These are phyloP conservation scores for Candida xiaguanensis DNA, from an alignment of 805 yeast genomes.

Conservation along the genomic window DNA sequence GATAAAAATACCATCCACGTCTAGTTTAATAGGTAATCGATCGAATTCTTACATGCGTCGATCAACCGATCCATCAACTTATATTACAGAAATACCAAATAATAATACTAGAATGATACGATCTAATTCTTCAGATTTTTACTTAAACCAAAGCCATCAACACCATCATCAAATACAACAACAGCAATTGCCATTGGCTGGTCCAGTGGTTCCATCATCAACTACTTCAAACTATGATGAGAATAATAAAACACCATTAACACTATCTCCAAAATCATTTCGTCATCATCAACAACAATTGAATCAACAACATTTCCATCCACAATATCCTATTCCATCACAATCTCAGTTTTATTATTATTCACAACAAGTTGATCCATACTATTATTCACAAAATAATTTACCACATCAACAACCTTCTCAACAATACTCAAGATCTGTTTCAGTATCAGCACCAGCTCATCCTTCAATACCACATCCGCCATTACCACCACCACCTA, in stretches of 20 bases:
- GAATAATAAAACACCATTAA: neutral
- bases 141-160: neutral
- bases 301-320: slow-evolving; percentile 1
- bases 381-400: no score
- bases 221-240: neutral
- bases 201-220: slow-evolving; percentile 6
- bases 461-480: slow-evolving; percentile 4
- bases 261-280: slow-evolving; percentile 2
- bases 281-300: slow-evolving; percentile 2
- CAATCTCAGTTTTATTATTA: neutral
- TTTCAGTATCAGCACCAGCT: slow-evolving; percentile 2
- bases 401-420: slow-evolving; percentile 1
- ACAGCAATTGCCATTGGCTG: slow-evolving; percentile 12
- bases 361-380: neutral
- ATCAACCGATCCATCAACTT: neutral
- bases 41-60: neutral
- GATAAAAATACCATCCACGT: neutral
- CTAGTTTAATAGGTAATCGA: neutral
- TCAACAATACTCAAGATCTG: slow-evolving; percentile 3
- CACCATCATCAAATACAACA: neutral
- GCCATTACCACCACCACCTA: slow-evolving; percentile 7
- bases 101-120: neutral
- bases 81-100: neutral
- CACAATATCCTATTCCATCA: neutral
- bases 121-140: slow-evolving; percentile 2